Evolutionary conservation across 1,284 basidiomycete species (phyloP), one percentile per base, ranked within the genome.

Genomic region (Austropuccinia psidii): DNA sequence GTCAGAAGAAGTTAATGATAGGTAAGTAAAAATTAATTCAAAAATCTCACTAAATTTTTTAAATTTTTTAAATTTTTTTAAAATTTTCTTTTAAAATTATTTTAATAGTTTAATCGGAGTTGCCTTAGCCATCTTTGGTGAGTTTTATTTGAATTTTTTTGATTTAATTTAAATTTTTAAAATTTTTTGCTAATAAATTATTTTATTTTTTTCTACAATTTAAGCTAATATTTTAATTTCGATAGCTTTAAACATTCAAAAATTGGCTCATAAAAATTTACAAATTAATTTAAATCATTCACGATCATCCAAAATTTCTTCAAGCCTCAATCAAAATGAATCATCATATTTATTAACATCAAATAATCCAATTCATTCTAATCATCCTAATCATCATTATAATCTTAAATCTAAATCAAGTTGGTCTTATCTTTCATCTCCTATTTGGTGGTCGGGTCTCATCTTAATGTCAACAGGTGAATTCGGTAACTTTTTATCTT

Each of bases 371-470:
- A 37, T 27, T 37, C 29, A 35, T 74, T 49, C 17, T 47, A 6
- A 31, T 29, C 43, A 9, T 29, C 33, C 6, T 74, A 21, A 31
- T 66, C 27, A 43, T 58, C 27, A 47, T 65, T 1, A 15, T 31
- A 65, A n/a, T 17, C 17, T 39, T 8, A 15, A 35, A 31, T 37
- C 64, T 13, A 17, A 35, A 21, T 37, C 64, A 9, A 52, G 52
- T 33, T 24, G 37, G 35, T 52, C 64, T 37, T 67, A 57, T 41
- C 29, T 68, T 9, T 50, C 45, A 0, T 91, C 89, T 7, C 91
- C 88, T 79, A 79, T 94, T 75, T 98, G 94, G 94, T 96, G 94
- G 93, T 78, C 86, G 7, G 95, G 95, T 0, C 89, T 98, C 75
- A 78, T 87, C 13, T 83, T 97, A 55, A 95, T 98, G 88, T 90